These are phyloP conservation scores for Suhomyces maxii DNA, from an alignment of 1,139 yeast genomes.

Conservation along the genomic window DNA sequence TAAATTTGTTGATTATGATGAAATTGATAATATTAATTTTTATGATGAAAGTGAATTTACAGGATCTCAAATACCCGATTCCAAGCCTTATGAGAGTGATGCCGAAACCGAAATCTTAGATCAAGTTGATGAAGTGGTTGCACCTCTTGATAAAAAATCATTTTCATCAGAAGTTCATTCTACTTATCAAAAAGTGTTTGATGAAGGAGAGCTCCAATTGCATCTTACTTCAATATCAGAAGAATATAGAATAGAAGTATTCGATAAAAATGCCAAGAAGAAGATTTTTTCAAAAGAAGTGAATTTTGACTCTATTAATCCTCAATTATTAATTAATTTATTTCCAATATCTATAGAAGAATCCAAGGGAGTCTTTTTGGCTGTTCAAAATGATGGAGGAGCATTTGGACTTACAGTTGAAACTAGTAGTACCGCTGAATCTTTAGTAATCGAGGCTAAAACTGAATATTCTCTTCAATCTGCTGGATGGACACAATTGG, in stretches of 20 bases:
- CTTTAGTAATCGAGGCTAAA: background rate
- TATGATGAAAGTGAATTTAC: conserved; percentile 8
- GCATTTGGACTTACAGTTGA: conserved; percentile 9
- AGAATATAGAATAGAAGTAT: conserved; percentile 7
- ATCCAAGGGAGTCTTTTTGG: conserved; percentile 8
- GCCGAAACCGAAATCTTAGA: conserved; percentile 19
- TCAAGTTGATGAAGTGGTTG: conserved; percentile 8
- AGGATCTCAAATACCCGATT: conserved; percentile 4
- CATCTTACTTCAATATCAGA: conserved; percentile 5
- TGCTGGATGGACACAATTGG: conserved; percentile 3
- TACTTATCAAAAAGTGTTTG: conserved; percentile 3
- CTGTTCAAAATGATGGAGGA: conserved; percentile 12
- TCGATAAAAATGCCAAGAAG: conserved; percentile 3
- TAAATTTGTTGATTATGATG: conserved; percentile 9
- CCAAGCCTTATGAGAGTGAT: conserved; percentile 15
- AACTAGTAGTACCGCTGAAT: conserved; percentile 1
- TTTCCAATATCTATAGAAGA: conserved; percentile 2
- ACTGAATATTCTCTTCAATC: conserved; percentile 1
- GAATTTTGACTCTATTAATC: conserved; percentile 1
- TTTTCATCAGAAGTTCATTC: conserved; percentile 1
- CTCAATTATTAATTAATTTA: conserved; percentile 2
- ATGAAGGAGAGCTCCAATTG: conserved; percentile 3
- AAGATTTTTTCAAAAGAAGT: conserved; percentile 4
- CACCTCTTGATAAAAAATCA: conserved; percentile 6
- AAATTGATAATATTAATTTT: conserved; percentile 6